Conservation (phyloP, 78 protist species). For the Creolimax fragrantissima region DNA sequence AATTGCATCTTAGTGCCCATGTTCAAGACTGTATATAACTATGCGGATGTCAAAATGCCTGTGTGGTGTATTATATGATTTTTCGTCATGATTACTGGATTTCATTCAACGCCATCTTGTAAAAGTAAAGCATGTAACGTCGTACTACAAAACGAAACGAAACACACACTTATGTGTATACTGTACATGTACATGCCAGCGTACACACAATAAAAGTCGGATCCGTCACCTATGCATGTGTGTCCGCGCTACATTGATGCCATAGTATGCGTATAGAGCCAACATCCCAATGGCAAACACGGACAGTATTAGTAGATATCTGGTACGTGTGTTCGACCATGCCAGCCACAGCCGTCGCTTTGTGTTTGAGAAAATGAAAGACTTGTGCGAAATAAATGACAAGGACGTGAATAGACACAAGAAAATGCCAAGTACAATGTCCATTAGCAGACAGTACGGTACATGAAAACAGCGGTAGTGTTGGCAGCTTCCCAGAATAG, state of each 20-base stretch:
- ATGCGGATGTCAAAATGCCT: neutral
- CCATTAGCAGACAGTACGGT: neutral
- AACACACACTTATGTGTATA: neutral
- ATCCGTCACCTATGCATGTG: neutral
- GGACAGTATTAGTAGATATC: neutral
- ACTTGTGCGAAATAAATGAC: neutral
- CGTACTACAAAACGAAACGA: neutral
- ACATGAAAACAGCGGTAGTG: neutral
- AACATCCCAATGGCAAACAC: neutral
- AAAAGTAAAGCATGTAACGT: neutral
- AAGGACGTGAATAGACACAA: neutral
- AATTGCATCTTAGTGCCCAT: neutral
- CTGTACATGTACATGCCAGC: neutral
- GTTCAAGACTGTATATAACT: neutral
- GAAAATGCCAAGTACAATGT: neutral
- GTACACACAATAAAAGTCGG: neutral
- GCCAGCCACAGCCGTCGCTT: neutral
- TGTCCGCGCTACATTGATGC: neutral
- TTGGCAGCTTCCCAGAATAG: neutral
- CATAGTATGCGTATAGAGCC: neutral
- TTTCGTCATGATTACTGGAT: neutral
- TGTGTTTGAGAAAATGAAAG: neutral
- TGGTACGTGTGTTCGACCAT: neutral
- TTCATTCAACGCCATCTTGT: neutral
- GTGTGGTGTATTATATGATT: neutral